Conservation (phyloP, 345 rosid genomes). For the Kandelia obovata region DNA sequence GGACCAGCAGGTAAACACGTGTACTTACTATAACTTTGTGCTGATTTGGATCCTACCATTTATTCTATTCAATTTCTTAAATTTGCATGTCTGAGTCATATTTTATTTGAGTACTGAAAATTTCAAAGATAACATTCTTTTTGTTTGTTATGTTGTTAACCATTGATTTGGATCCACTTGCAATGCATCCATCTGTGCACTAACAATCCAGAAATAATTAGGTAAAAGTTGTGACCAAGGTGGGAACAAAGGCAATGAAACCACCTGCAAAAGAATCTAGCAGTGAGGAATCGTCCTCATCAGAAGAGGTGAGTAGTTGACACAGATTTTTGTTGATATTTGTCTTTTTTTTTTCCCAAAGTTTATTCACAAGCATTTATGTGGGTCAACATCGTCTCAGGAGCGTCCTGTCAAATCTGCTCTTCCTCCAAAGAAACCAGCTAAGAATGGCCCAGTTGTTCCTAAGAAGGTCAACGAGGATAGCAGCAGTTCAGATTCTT, state of each 20-base stretch:
- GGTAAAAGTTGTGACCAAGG: constrained; percentile 22
- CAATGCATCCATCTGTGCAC: not conserved
- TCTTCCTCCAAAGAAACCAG: constrained; percentile 14
- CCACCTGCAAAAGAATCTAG: constrained; percentile 40
- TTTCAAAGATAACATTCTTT: too few species aligned
- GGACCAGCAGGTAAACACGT: constrained; percentile 41
- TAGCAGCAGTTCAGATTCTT: constrained; percentile 41
- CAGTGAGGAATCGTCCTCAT: constrained; percentile 33
- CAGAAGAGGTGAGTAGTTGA: constrained; percentile 28
- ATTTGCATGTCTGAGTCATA: not conserved
- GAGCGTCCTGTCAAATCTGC: constrained; percentile 30
- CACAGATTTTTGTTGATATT: not conserved
- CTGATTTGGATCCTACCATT: not conserved
- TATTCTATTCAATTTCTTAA: not conserved
- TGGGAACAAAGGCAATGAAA: constrained; percentile 14
- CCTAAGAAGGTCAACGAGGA: constrained; percentile 34
- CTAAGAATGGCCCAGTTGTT: constrained; percentile 32
- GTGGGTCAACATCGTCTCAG: constrained; percentile 13
- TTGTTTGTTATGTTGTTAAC: too few species aligned
- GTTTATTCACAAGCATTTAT: not conserved
- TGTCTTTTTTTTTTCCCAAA: not conserved
- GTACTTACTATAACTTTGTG: not conserved
- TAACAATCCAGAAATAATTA: constrained; percentile 4
- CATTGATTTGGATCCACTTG: not conserved
- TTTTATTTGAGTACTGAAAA: not conserved